phyloP scores from a whole-genome alignment of 305 asterid genomes.

The Rubia tinctorum region DNA sequence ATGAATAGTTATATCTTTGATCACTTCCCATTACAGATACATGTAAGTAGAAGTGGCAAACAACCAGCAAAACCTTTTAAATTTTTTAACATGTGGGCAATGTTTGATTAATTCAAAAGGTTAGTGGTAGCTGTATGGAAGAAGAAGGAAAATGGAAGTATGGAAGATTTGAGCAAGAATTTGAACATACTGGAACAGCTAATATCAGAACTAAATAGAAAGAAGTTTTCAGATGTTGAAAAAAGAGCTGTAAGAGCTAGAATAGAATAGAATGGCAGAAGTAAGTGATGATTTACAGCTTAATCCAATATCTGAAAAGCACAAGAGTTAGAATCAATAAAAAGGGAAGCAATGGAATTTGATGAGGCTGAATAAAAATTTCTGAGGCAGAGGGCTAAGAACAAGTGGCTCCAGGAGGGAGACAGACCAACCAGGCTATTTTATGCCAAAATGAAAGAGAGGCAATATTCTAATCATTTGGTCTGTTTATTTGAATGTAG shows the following conservation, averaged over 20 bases:
- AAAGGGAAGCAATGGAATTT: not conserved
- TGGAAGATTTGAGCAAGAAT: no score
- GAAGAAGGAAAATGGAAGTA: no score
- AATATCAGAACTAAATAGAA: no score
- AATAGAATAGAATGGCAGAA: no score
- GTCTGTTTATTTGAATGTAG: no score
- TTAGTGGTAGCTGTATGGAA: not conserved
- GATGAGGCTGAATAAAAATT: not conserved
- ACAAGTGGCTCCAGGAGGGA: not conserved
- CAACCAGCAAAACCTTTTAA: not conserved
- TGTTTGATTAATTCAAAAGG: no score
- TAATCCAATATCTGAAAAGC: not conserved
- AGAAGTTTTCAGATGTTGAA: not conserved
- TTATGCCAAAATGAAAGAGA: not conserved
- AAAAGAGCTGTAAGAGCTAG: no score
- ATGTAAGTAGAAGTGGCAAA: no score
- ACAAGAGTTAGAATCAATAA: no score
- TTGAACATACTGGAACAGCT: not conserved
- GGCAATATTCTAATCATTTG: not conserved
- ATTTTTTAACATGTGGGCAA: not conserved
- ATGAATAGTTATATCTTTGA: no score
- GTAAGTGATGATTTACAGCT: no score
- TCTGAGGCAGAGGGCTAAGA: not conserved
- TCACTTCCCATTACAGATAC: not conserved
- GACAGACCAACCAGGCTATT: not conserved